These are phyloP conservation scores for Trichoderma sp. DNA, from an alignment of 2,329 filamentous ascomycete genomes.

Conservation along the genomic window DNA sequence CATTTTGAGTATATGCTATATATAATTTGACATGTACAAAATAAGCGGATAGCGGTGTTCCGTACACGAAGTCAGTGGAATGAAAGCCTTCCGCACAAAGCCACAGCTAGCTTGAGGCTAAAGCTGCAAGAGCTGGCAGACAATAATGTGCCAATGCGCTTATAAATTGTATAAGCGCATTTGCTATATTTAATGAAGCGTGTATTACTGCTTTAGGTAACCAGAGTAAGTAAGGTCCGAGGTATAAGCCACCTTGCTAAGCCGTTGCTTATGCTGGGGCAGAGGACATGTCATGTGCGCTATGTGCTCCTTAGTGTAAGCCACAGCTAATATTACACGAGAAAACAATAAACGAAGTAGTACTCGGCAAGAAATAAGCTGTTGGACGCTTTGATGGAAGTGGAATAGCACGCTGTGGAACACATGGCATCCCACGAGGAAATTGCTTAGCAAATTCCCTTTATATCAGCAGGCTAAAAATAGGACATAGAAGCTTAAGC, in stretches of 20 bases:
- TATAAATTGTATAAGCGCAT: neutral
- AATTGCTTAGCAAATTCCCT: neutral
- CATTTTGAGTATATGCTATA: neutral
- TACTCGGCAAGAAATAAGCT: neutral
- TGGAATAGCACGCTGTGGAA: neutral
- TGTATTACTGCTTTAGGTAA: neutral
- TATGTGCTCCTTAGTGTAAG: neutral
- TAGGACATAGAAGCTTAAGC: neutral
- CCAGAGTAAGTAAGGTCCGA: neutral
- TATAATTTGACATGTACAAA: neutral
- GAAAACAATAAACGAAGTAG: neutral
- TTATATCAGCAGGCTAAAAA: neutral
- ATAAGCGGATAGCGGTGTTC: neutral
- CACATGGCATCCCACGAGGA: neutral
- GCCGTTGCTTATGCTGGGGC: neutral
- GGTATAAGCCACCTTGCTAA: neutral
- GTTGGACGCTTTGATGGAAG: neutral
- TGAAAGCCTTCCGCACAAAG: neutral
- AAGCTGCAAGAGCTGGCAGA: conserved; percentile 19
- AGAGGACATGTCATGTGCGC: neutral
- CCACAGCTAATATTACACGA: neutral
- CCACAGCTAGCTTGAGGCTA: conserved; percentile 29
- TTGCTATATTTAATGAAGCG: neutral
- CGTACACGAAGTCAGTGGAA: neutral
- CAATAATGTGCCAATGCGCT: neutral